phyloP scores from a whole-genome alignment of 768 basidiomycete genomes.

The Cystofilobasidium capitatum region DNA sequence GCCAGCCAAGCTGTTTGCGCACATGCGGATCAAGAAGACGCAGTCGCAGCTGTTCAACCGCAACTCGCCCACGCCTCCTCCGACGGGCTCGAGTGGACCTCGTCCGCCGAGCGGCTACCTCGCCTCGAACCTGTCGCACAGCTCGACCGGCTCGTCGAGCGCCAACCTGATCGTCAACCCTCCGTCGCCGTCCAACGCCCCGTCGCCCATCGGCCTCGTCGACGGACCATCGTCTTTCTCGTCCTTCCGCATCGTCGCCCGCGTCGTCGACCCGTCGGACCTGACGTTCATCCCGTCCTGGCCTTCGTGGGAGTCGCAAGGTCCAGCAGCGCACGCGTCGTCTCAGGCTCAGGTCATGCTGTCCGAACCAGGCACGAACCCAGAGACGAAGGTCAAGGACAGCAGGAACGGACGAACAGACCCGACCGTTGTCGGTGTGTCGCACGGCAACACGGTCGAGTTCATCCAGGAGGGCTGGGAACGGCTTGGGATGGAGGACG shows the following conservation, averaged over 20 bases:
- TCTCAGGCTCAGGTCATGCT: constrained; percentile 11
- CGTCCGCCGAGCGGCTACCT: constrained; percentile 7
- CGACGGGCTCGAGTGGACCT: not conserved
- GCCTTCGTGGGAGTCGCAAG: constrained; percentile 27
- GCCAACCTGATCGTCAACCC: not conserved
- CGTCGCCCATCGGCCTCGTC: too few relatives aligned
- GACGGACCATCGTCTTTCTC: constrained; percentile 6
- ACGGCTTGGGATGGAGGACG: constrained; percentile 19
- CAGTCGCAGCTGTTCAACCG: constrained; percentile 13
- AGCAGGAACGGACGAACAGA: constrained; percentile 15
- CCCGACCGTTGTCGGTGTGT: constrained; percentile 27
- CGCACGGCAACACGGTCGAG: constrained; percentile 21
- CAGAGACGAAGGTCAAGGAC: constrained; percentile 23
- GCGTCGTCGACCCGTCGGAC: constrained; percentile 27
- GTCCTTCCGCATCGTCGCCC: constrained; percentile 27
- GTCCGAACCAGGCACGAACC: constrained; percentile 22
- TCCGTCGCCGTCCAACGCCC: not conserved
- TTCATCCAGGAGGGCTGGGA: constrained; percentile 26
- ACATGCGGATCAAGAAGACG: constrained; percentile 21
- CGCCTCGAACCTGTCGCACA: not conserved
- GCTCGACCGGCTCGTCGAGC: not conserved
- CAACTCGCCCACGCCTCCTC: not conserved
- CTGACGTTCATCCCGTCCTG: constrained; percentile 28
- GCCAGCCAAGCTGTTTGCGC: constrained; percentile 8
- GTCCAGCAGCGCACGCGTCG: not conserved